Base-by-base conservation (phyloP, 1,284 basidiomycete genomes). In the Coniferiporia sulphurascens region DNA sequence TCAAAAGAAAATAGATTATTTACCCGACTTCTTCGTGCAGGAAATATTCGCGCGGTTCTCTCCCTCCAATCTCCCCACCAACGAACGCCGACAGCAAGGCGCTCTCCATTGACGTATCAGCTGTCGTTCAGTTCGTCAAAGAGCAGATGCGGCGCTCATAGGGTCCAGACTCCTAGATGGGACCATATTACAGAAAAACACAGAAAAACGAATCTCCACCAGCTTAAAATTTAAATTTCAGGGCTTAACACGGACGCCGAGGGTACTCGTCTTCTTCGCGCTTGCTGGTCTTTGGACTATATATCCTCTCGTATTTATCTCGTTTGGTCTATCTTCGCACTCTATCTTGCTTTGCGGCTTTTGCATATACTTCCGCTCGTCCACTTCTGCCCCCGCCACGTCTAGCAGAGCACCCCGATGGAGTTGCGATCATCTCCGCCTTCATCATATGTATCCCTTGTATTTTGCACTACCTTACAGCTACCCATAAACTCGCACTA, bases 51-150 rank as follows among this genome's bases (percentile, higher is more conserved):
- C 62, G 59, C 52, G 62, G 66, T 13, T 63, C 65, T 13, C 71
- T 76, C 45, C 74, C 78, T 8, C 70, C 74, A 1, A 73, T 79
- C 22, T 73, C 73, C 57, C 75, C 69, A 63, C 75, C 72, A 52
- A 73, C 70, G n/a, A 71, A 68, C 22, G 74, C 71, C 65, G 73
- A 71, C 65, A 74, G 71, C 44, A 72, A 72, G 55, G 76, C 76
- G 52, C 76, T 89, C 52, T 74, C 77, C 2, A 69, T 88, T 45
- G 79, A 85, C 65, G 79, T 73, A 3, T 58, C 70, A 17, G 73
- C 77, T n/a, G 71, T 85, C 27, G 68, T 77, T 36, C 69, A 72
- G 41, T 69, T 73, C 4, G 73, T 85, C 44, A 74, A 72, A 27
- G 69, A 76, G 21, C 69, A 69, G 38, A 55, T 56, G 49, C 53